Conservation (phyloP, 257 asterid genomes). For the Solanum chilense region DNA sequence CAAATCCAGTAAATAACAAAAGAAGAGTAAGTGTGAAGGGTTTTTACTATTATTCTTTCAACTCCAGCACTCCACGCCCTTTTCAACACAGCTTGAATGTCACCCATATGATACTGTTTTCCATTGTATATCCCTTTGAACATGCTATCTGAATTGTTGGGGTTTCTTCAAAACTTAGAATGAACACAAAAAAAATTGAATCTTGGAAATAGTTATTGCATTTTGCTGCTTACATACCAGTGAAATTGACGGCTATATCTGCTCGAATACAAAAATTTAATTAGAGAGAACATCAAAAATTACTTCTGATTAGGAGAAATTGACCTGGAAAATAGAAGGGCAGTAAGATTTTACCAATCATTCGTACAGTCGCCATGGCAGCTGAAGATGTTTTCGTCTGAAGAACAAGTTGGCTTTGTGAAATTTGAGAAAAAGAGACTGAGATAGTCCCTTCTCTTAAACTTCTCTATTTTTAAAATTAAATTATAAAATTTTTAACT, state of each 20-base stretch:
- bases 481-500: no score
- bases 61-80: constrained; percentile 98
- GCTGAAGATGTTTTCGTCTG: background rate
- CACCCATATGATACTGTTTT: constrained; percentile 72
- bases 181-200: background rate
- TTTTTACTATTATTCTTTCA: constrained; percentile 69
- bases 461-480: no score
- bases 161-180: background rate
- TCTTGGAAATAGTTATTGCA: background rate
- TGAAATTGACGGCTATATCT: constrained; percentile 94
- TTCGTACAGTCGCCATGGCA: constrained; percentile 60
- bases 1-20: background rate
- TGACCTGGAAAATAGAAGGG: background rate
- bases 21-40: background rate
- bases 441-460: background rate
- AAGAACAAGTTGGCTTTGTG: background rate
- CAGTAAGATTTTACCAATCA: constrained; percentile 49
- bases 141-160: constrained; percentile 60
- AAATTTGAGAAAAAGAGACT: background rate
- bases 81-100: constrained; percentile 65
- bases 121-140: constrained; percentile 91
- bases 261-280: background rate
- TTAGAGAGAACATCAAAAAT: background rate
- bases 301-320: background rate
- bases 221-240: constrained; percentile 38